Conservation (phyloP, 345 rosid species). For the Euphorbia peplus region DNA sequence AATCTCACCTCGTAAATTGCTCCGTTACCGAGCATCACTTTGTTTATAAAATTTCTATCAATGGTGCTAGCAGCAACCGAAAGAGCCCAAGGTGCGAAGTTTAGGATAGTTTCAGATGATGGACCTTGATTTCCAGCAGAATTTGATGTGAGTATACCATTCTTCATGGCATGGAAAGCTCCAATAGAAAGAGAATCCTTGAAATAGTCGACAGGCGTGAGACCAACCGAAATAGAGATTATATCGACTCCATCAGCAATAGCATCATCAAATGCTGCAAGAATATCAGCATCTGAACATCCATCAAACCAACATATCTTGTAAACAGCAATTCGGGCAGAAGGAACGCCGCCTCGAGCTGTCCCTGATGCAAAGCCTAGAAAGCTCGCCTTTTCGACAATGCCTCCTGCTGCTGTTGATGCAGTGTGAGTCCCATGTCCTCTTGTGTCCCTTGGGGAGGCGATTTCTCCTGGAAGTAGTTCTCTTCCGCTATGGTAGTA, state of each 20-base stretch:
- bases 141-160: constrained; percentile 3
- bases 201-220: constrained; percentile 28
- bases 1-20: background rate
- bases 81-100: constrained; percentile 11
- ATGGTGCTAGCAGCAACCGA: constrained; percentile 11
- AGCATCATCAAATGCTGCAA: too few species aligned
- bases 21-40: constrained; percentile 1
- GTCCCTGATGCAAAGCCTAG: constrained; percentile 13
- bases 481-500: background rate
- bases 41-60: constrained; percentile 3
- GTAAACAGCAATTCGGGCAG: background rate
- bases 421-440: constrained; percentile 24
- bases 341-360: constrained; percentile 20
- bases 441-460: constrained; percentile 2
- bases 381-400: constrained; percentile 8
- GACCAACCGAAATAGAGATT: constrained; percentile 6
- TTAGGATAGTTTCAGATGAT: background rate
- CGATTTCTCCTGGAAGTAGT: background rate
- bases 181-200: constrained; percentile 17
- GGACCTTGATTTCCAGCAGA: constrained; percentile 6
- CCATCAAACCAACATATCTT: too few species aligned
- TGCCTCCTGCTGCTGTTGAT: constrained; percentile 17
- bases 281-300: too few species aligned
- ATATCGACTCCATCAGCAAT: background rate
- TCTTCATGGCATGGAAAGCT: constrained; percentile 11